Evolutionary conservation across 352 stramenopile genomes (phyloP).

Genomic region (Phytophthora meadii): DNA sequence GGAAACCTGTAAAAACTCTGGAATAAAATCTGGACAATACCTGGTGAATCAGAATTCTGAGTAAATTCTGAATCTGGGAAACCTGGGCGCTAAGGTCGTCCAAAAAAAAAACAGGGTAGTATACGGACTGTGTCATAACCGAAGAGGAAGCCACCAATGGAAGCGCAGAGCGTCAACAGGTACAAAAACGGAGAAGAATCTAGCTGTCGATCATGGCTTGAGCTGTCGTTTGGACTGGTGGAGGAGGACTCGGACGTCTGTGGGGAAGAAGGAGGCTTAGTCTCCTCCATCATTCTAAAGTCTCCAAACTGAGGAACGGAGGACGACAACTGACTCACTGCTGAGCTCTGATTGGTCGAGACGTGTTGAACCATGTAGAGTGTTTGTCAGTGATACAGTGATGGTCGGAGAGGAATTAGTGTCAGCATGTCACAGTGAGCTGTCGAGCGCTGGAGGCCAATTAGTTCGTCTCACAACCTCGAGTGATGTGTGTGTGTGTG

Average conservation of each 20-base stretch:
- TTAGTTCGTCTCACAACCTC: too few relatives aligned
- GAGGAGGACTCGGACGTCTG: slow-evolving; percentile 11
- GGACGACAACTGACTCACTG: slow-evolving; percentile 27
- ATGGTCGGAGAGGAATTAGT: background rate
- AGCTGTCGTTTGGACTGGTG: slow-evolving; percentile 1
- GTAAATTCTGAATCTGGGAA: too few relatives aligned
- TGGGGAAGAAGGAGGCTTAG: background rate
- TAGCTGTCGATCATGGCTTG: slow-evolving; percentile 1
- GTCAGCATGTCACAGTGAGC: slow-evolving; percentile 2
- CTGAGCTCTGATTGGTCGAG: slow-evolving; percentile 23
- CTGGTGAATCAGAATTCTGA: too few relatives aligned
- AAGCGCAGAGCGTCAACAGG: slow-evolving; percentile 71
- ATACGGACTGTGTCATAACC: slow-evolving; percentile 79
- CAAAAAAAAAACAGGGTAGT: slow-evolving; percentile 3
- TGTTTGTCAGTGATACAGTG: background rate
- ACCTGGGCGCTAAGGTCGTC: too few relatives aligned
- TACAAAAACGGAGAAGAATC: slow-evolving; percentile 50
- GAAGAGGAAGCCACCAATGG: slow-evolving; percentile 85
- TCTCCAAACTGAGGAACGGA: slow-evolving; percentile 24
- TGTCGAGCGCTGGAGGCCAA: background rate
- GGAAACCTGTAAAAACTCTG: too few relatives aligned
- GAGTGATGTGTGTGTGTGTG: too few relatives aligned
- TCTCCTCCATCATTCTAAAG: slow-evolving; percentile 14
- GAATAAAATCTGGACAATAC: too few relatives aligned
- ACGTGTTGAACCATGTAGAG: slow-evolving; percentile 2